Conservation (phyloP, 2,329 filamentous ascomycete species). For the Elsinoe australis region DNA sequence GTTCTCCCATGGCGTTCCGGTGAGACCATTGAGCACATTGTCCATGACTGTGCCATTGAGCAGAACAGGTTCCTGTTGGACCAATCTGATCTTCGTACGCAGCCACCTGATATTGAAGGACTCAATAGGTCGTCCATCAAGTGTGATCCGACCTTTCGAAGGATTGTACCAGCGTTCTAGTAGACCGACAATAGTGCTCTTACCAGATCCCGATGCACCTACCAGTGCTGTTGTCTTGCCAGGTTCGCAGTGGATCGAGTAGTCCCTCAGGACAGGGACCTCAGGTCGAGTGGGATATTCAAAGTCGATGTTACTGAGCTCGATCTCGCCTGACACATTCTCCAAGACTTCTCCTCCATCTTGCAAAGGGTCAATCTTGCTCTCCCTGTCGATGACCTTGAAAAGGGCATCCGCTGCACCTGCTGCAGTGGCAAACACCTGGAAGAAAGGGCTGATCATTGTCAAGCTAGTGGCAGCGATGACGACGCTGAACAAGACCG, state of each 20-base stretch:
- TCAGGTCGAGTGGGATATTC: slow-evolving; percentile 33
- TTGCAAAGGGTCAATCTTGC: slow-evolving; percentile 28
- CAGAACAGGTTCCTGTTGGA: slow-evolving; percentile 25
- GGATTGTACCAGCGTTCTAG: slow-evolving; percentile 50
- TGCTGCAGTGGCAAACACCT: slow-evolving; percentile 31
- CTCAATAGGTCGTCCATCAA: slow-evolving; percentile 45
- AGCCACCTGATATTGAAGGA: slow-evolving; percentile 41
- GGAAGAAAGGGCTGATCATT: slow-evolving; percentile 31
- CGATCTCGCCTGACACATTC: slow-evolving; percentile 26
- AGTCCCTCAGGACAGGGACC: slow-evolving; percentile 37
- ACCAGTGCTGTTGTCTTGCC: slow-evolving; percentile 50
- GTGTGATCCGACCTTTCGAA: slow-evolving; percentile 19
- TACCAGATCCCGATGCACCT: slow-evolving; percentile 52
- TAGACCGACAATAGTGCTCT: slow-evolving; percentile 50
- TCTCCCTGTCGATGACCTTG: slow-evolving; percentile 30
- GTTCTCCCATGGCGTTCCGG: slow-evolving; percentile 17
- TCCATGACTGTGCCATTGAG: slow-evolving; percentile 36
- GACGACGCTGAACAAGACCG: slow-evolving; percentile 17
- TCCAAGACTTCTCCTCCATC: not conserved
- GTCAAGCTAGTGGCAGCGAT: slow-evolving; percentile 30
- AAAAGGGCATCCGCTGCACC: slow-evolving; percentile 32
- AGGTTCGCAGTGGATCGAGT: slow-evolving; percentile 34
- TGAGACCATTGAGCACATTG: slow-evolving; percentile 26
- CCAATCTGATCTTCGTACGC: slow-evolving; percentile 41
- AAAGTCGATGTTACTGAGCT: slow-evolving; percentile 35